phyloP scores from a whole-genome alignment of 805 yeast genomes.

The Lipomyces spencermartinsiae region DNA sequence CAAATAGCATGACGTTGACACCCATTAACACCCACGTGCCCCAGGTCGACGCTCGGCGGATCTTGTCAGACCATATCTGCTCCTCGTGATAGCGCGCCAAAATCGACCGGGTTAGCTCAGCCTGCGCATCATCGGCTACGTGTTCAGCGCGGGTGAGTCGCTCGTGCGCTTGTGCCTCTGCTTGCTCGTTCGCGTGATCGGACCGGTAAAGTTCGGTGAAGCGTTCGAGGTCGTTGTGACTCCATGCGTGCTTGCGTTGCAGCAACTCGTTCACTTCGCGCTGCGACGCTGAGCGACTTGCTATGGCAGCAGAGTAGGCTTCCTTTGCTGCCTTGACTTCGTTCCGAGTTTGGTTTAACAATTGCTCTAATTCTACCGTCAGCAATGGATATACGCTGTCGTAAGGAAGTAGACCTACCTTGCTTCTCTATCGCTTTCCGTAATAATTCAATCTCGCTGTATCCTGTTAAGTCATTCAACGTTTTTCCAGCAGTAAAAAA shows the following conservation, averaged over 20 bases:
- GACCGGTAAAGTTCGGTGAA: constrained; percentile 82
- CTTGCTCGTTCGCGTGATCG: constrained; percentile 75
- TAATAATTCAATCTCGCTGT: constrained; percentile 75
- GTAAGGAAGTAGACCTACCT: constrained; percentile 18
- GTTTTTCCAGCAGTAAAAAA: constrained; percentile 55
- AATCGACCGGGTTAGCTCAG: constrained; percentile 74
- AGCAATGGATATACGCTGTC: not conserved
- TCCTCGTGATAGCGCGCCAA: constrained; percentile 93
- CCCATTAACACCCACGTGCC: constrained; percentile 93
- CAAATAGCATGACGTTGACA: constrained; percentile 75
- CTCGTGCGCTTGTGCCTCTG: constrained; percentile 56
- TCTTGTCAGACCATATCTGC: constrained; percentile 97
- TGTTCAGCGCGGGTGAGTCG: constrained; percentile 62
- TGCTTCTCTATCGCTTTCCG: constrained; percentile 62
- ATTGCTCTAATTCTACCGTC: constrained; percentile 53
- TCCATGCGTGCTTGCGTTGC: constrained; percentile 86
- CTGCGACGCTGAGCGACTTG: constrained; percentile 71
- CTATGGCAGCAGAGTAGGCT: constrained; percentile 65
- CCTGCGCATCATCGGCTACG: constrained; percentile 70
- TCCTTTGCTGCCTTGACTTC: constrained; percentile 58
- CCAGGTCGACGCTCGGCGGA: constrained; percentile 93
- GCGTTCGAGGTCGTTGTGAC: constrained; percentile 74
- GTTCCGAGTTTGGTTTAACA: constrained; percentile 56
- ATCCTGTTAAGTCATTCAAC: constrained; percentile 91
- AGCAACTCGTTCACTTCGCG: constrained; percentile 84